Evolutionary conservation across 805 yeast genomes (phyloP), one percentile per base, ranked within the genome.

Genomic region (Candida coleopterorum): DNA sequence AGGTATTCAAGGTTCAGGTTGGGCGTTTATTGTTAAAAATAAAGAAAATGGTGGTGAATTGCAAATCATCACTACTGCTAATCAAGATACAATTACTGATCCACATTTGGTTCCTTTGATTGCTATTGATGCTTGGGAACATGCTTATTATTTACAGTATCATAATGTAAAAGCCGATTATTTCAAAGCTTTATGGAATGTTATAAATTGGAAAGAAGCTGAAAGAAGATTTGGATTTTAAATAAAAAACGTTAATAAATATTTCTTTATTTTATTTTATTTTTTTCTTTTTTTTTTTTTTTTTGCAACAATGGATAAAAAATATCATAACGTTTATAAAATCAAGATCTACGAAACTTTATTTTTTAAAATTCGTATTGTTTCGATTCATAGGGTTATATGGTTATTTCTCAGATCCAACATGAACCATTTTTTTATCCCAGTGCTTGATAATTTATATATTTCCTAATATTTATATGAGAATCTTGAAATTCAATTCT

Each of bases 101-200:
- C 64, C 69, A 8, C 25, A 35, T 18, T 60, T 56, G 37, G 65
- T 62, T 35, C 70, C 72, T 11, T 62, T 70, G 52, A 57, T 71
- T 43, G 75, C 74, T 12, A 70, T 71, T 51, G 76, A 71, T 53
- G 74, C 74, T 37, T 71, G 76, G 76, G 75, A 71, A 49, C 75
- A 71, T 47, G 75, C 75, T 39, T 71, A 70, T 54, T 71, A 71
- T 56, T 67, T 71, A 50, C 75, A 71, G 46, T 71, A 70, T 55
- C 73, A 71, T 48, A 71, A 71, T 47, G 73, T 65, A 41, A 71
- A 71, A 51, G 71, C 56, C 14, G 74, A 68, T 49, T 70, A 70
- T 50, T 68, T 70, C 50, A 70, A 70, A 50, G 70, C 72, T 35
- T 65, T 71, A 44, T 70, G 73, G 71, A 66, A 68, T 43, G 75